Base-by-base conservation (phyloP, 805 yeast genomes). In the Saccharomycopsis fermentans region DNA sequence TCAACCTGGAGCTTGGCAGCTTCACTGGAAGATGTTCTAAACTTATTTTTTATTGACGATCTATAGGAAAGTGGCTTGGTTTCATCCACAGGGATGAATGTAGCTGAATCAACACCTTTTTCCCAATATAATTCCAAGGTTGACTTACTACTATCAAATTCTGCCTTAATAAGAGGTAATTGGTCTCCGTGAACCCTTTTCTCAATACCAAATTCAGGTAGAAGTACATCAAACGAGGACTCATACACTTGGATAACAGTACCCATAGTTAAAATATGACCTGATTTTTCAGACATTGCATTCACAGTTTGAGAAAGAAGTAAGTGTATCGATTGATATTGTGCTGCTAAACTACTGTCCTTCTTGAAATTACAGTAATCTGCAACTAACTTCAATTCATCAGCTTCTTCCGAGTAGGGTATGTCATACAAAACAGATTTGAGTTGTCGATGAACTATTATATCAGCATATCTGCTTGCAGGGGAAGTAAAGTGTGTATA, bases 181-280 rank as follows among this genome's bases (percentile, higher is more conserved):
- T 94, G 98, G 72, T 94, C 99, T 29, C 98, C 97, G 68, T 94
- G 99, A 24, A 91, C 97, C 67, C 97, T 79, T 71, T 91, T 91
- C 69, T 91, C 97, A 65, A 91, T 87, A 51, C 97, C 97, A 73
- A 90, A 86, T 64, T 90, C 96, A 1, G 97, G 96, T 62, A 91
- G 77, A 64, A 87, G 81, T 2, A 91, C 92, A 70, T 94, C 99
- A 73, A 94, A 94, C 1, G 98, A 89, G 1, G 96, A 88, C 71
- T 94, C 98, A 70, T 92, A 91, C 9, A 92, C 97, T 70, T 90
- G 97, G 27, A 90, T 73, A 17, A 92, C 94, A 16, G 90, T 82
- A 16, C 96, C 97, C 81, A 84, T 83, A 43, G 90, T 83, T 63
- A 92, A 77, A 55, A 90, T 69, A 69, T 90, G 96, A 1, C 96